Evolutionary conservation across 176 grass and related monocot species (phyloP).

Genomic region (Lolium rigidum): DNA sequence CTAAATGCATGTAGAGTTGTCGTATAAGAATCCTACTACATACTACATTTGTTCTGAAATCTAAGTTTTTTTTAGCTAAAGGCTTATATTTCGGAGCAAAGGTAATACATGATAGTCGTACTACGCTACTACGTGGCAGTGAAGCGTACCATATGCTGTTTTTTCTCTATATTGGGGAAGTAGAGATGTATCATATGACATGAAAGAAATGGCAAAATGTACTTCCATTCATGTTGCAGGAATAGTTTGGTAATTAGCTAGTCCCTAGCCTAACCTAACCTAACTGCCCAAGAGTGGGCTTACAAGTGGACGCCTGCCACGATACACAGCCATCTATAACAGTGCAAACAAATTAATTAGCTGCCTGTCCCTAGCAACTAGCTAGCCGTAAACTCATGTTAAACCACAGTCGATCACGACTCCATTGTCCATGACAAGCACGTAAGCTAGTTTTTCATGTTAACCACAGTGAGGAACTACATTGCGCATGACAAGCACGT

Average conservation of each 20-base stretch:
- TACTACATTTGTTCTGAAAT: too few species aligned
- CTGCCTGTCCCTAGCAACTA: neutral
- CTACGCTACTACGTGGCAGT: neutral
- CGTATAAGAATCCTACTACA: too few species aligned
- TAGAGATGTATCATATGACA: neutral
- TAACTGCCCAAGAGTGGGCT: conserved; percentile 13
- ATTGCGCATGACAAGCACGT: conserved; percentile 48
- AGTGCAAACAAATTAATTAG: neutral
- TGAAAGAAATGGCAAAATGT: neutral
- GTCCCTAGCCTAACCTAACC: neutral
- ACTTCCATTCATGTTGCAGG: neutral
- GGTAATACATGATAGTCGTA: too few species aligned
- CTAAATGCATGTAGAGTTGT: too few species aligned
- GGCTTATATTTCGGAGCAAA: too few species aligned
- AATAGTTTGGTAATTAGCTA: neutral
- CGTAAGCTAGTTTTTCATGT: conserved; percentile 36
- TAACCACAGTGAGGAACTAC: neutral
- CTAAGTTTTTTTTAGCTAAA: too few species aligned
- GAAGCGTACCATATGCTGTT: neutral
- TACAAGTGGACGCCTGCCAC: neutral
- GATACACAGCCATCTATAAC: neutral
- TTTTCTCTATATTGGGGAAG: conserved; percentile 2
- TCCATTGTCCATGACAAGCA: conserved; percentile 41
- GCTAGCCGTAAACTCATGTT: conserved; percentile 37
- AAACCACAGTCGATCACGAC: neutral